Conservation (phyloP, 176 grass and related monocot genomes). For the Zizania latifolia region DNA sequence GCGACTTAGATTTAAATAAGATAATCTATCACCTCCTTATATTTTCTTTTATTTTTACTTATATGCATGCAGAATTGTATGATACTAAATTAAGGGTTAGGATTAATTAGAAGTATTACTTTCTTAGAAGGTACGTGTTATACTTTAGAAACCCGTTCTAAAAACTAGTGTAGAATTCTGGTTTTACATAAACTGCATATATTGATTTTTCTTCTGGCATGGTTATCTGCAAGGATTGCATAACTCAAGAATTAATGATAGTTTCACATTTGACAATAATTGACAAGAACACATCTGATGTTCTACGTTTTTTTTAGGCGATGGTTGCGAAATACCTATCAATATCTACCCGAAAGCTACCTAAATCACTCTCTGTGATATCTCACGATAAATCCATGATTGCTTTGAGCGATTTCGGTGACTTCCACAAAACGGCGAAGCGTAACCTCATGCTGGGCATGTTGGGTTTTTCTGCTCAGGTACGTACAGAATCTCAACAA, state of each 20-base stretch:
- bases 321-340: conserved; percentile 77
- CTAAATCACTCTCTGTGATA: conserved; percentile 60
- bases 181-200: too few relatives aligned
- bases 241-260: not conserved
- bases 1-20: too few relatives aligned
- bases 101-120: too few relatives aligned
- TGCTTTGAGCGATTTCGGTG: conserved; percentile 71
- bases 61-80: too few relatives aligned
- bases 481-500: conserved; percentile 13
- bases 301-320: conserved; percentile 38
- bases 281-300: not conserved
- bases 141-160: too few relatives aligned
- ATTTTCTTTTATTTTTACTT: too few relatives aligned
- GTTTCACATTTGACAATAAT: not conserved
- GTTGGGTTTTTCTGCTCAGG: conserved; percentile 68
- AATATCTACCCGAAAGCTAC: conserved; percentile 70
- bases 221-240: not conserved
- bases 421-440: conserved; percentile 82
- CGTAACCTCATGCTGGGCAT: conserved; percentile 59
- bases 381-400: conserved; percentile 65
- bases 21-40: too few relatives aligned
- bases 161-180: too few relatives aligned
- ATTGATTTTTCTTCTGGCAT: too few relatives aligned
- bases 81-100: too few relatives aligned
- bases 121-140: too few relatives aligned